Evolutionary conservation across 176 grass and related monocot genomes (phyloP), one percentile per base, ranked within the genome.

Genomic region (Zoysia japonica): DNA sequence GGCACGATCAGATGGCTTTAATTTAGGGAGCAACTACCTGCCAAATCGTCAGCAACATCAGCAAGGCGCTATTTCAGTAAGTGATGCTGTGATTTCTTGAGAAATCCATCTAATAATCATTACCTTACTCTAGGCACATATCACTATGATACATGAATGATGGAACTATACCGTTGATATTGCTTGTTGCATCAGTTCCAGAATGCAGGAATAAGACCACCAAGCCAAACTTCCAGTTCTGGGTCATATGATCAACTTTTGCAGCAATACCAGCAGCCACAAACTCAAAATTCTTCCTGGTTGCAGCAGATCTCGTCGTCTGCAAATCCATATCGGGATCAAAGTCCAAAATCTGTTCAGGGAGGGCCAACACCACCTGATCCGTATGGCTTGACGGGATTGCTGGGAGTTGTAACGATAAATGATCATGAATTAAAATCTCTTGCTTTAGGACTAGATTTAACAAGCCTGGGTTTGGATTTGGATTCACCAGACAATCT

Each of bases 361-460:
- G 92, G 80, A 9, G 72, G 50, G 5, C 84, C 80, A 61, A 79
- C 70, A 56, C 55, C 92, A 78, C 70, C 86, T 81, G 96, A 99
- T 86, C 96, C 87, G 17, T 93, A 94, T 85, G 90, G 90, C 44
- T 88, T 99, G 76, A 81, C 89, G 65, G 96, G 92, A 61, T 88
- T 99, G 56, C 69, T 99, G 38, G 90, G 90, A 72, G 78, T 99
- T 84, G 84, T 95, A 68, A 95, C 76, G 84, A 88, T 90, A 82
- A 84, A 87, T 61, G 92, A 95, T 65, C 75, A 84, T 72, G 96
- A 99, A 61, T 78, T 99, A 52, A 46, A 81, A 78, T 93, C 92
- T 85, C 92, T 99, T 93, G 92, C 96, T 71, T 85, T 99, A 55
- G 96, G 96, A 76, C 89, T 99, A 81, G 96, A 99, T 81, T 83